Evolutionary conservation across 2,329 filamentous ascomycete species (phyloP).

Genomic region (Botryotinia globosa): DNA sequence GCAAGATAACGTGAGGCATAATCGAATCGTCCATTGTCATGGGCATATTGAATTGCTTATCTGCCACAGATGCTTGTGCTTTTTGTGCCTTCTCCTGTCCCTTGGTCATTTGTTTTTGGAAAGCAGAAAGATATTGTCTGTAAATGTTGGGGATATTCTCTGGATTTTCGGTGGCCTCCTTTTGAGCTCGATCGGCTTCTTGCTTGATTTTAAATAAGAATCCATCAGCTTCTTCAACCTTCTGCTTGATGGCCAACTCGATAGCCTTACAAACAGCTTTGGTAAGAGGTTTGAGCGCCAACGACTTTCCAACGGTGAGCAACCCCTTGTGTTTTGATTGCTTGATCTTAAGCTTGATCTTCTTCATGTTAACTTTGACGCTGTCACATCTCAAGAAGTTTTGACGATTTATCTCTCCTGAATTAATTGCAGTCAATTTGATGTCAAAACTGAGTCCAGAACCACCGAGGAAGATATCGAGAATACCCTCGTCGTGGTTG

Average conservation of each 20-base stretch:
- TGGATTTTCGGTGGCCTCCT: slow-evolving; percentile 44
- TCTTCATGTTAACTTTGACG: slow-evolving; percentile 76
- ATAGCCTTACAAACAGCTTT: slow-evolving; percentile 89
- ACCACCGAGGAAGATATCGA: slow-evolving; percentile 84
- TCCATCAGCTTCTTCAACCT: slow-evolving; percentile 71
- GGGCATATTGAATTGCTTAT: slow-evolving; percentile 78
- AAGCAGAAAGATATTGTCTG: slow-evolving; percentile 74
- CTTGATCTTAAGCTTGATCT: slow-evolving; percentile 85
- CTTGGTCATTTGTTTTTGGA: slow-evolving; percentile 70
- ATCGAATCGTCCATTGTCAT: slow-evolving; percentile 86
- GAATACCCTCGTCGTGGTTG: slow-evolving; percentile 81
- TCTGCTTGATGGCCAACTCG: slow-evolving; percentile 78
- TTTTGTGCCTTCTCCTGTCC: slow-evolving; percentile 80
- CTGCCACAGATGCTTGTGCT: slow-evolving; percentile 63
- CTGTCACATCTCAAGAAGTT: slow-evolving; percentile 95
- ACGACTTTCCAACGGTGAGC: slow-evolving; percentile 80
- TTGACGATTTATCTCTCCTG: slow-evolving; percentile 69
- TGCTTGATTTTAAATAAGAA: slow-evolving; percentile 74
- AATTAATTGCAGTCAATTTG: slow-evolving; percentile 45
- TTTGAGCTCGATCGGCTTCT: slow-evolving; percentile 72
- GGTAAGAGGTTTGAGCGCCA: slow-evolving; percentile 68
- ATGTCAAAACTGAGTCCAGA: slow-evolving; percentile 65
- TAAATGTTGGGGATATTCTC: slow-evolving; percentile 80
- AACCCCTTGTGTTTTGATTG: slow-evolving; percentile 93
- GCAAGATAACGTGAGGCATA: slow-evolving; percentile 83